Base-by-base conservation (phyloP, 352 stramenopile genomes). In the Achlya hypogyna region DNA sequence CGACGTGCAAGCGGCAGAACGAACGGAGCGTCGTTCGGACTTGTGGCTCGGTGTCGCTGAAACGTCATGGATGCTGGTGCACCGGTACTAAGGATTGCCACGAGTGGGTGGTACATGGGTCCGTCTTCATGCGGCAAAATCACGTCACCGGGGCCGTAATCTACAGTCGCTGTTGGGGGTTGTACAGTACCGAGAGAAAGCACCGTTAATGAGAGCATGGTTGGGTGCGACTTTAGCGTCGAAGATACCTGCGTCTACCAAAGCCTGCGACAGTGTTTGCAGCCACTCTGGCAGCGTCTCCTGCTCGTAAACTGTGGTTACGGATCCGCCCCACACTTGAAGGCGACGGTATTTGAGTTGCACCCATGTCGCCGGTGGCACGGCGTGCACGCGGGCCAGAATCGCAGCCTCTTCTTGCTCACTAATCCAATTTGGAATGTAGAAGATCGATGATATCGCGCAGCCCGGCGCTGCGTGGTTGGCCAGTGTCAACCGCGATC, bases 71-170 rank as follows among this genome's bases (percentile, higher is more conserved):
- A 65, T 20, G 75, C 80, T 25, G 80, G 72, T 42, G 79, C 77
- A 9, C 79, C 81, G 8, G 78, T 78, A 67, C 78, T 91, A 56
- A 87, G 62, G 69, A 89, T 89, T 23, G 79, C 75, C 9, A 89
- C 82, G 28, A 91, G 58, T 35, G 82, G 79, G 45, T 77, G 81
- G 73, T 91, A 89, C 31, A 73, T 76, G 29, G 79, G 82, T 14
- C 82, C 82, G 66, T 91, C 82, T 47, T 89, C 75, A 47, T 89
- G 82, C 16, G 82, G 80, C 56, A 91, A 35, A 58, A 91, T 91
- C 27, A 72, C 76, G 18, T 91, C 80, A 25, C 79, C 82, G 10
- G 83, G 72, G 0, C 70, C 77, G 47, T 91, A 91, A 65, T 88
- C 82, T 90, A 42, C n/a, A n/a, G n/a, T n/a, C n/a, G n/a, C n/a